Evolutionary conservation across 1,139 yeast species (phyloP).

Genomic region (Blastobotrys petasosporus): DNA sequence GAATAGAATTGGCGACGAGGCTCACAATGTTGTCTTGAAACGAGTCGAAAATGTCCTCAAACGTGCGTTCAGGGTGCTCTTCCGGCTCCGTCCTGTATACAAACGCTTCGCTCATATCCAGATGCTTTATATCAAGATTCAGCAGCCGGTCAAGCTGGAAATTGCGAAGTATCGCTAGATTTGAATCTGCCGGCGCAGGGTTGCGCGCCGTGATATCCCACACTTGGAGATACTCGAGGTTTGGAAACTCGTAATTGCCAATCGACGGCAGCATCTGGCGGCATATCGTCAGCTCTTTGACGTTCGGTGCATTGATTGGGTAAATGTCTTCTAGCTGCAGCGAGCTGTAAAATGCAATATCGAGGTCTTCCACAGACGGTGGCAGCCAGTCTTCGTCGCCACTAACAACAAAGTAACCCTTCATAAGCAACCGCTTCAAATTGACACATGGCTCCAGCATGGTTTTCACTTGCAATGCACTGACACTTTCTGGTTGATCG

Average conservation of each 20-base stretch:
- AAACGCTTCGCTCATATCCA: constrained; percentile 5
- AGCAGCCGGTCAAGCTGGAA: background rate
- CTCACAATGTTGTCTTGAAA: background rate
- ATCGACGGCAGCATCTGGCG: constrained; percentile 1
- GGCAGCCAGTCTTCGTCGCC: constrained; percentile 6
- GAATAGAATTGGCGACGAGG: background rate
- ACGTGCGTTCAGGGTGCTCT: background rate
- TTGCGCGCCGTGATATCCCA: constrained; percentile 1
- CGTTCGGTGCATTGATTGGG: background rate
- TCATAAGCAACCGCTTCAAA: background rate
- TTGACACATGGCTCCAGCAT: background rate
- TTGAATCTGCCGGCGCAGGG: background rate
- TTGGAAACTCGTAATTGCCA: constrained; percentile 7
- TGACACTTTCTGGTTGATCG: background rate
- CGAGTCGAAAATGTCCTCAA: background rate
- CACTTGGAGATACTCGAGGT: constrained; percentile 3
- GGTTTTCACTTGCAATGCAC: background rate
- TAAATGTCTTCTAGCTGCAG: background rate
- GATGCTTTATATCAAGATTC: background rate
- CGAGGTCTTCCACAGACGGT: background rate
- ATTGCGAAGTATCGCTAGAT: background rate
- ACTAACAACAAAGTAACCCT: constrained; percentile 1
- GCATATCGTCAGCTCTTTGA: background rate
- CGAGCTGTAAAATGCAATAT: constrained; percentile 5
- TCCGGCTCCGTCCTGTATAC: background rate